Conservation (phyloP, 345 rosid species). For the Eutrema yunnanense region DNA sequence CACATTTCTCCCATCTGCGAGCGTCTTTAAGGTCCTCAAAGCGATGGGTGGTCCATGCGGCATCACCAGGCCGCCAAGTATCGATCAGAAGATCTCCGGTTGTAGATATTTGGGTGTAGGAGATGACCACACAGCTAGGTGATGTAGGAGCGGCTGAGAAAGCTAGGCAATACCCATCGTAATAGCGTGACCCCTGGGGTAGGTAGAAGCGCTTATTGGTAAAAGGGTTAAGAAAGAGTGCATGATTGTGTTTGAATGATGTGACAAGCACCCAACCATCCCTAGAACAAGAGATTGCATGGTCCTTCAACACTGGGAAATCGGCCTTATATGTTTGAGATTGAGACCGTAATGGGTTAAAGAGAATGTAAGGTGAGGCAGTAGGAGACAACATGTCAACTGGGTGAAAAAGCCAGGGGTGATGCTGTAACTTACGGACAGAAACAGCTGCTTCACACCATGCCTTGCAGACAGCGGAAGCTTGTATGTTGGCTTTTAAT, state of each 20-base stretch:
- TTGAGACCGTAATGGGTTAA: background rate
- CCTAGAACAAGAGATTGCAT: background rate
- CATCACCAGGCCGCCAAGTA: slow-evolving; percentile 3
- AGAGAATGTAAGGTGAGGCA: background rate
- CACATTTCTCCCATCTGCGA: background rate
- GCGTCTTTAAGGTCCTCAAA: background rate
- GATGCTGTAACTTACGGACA: background rate
- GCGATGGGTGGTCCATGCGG: background rate
- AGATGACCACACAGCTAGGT: background rate
- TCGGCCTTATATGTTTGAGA: background rate
- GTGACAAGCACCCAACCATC: slow-evolving; percentile 4
- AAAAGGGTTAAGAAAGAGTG: background rate
- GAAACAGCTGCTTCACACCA: slow-evolving; percentile 1
- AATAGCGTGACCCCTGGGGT: background rate
- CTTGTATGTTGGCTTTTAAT: background rate
- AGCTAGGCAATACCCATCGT: background rate
- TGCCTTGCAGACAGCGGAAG: background rate
- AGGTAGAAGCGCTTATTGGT: background rate
- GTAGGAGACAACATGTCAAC: background rate
- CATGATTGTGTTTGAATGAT: too few species aligned
- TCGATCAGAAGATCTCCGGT: background rate
- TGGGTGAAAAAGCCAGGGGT: background rate
- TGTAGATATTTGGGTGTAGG: background rate
- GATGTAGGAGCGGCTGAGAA: slow-evolving; percentile 10
- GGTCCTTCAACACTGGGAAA: background rate